Conservation (phyloP, 1,284 basidiomycete species). For the Ganoderma lingzhi region DNA sequence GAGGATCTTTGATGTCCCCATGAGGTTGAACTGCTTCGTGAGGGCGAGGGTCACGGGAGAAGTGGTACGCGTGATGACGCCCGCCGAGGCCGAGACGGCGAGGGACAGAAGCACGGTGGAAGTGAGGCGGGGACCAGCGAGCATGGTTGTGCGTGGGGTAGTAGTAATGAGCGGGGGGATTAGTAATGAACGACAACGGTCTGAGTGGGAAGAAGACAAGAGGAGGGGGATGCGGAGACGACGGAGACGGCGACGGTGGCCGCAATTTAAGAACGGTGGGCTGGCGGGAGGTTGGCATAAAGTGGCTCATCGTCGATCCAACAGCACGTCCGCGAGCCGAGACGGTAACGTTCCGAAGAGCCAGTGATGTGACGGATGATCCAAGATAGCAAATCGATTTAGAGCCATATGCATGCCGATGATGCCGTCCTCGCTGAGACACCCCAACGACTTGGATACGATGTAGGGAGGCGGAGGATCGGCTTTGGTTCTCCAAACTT, state of each 20-base stretch:
- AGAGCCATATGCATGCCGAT: not conserved
- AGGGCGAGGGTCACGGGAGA: slow-evolving; percentile 33
- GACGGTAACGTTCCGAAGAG: too few relatives aligned
- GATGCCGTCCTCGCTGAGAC: not conserved
- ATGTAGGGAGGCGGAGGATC: too few relatives aligned
- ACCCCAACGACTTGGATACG: too few relatives aligned
- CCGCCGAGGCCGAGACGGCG: slow-evolving; percentile 8
- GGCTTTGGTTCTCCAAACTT: too few relatives aligned
- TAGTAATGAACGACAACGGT: not conserved
- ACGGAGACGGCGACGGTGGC: not conserved
- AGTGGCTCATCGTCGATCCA: slow-evolving; percentile 3
- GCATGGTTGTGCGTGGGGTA: slow-evolving; percentile 12
- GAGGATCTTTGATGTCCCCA: slow-evolving; percentile 28
- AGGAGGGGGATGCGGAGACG: slow-evolving; percentile 19
- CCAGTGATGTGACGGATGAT: not conserved
- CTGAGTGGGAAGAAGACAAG: not conserved
- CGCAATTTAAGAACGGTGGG: slow-evolving; percentile 20
- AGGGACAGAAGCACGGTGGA: slow-evolving; percentile 7
- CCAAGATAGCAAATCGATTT: not conserved
- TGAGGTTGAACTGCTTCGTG: slow-evolving; percentile 33
- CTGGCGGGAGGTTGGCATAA: not conserved
- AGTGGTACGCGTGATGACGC: slow-evolving; percentile 22
- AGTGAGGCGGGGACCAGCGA: slow-evolving; percentile 15
- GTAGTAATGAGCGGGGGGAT: not conserved
- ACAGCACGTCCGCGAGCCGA: slow-evolving; percentile 4